These are phyloP conservation scores for Choiromyces venosus DNA, from an alignment of 495 filamentous ascomycete species.

Conservation along the genomic window DNA sequence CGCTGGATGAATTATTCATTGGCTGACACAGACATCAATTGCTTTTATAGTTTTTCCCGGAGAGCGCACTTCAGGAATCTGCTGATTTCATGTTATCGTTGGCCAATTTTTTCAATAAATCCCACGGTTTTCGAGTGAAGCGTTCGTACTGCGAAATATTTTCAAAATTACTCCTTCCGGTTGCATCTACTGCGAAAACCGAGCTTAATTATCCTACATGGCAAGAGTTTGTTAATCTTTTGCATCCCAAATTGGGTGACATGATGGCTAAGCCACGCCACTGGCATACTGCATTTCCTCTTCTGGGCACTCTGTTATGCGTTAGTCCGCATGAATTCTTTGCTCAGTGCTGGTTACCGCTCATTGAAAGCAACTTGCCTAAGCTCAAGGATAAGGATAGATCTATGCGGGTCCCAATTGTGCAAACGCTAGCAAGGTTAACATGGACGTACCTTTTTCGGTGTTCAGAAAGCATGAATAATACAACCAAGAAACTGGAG, in stretches of 20 bases:
- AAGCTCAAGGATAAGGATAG: constrained; percentile 89
- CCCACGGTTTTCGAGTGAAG: constrained; percentile 82
- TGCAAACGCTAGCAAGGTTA: constrained; percentile 86
- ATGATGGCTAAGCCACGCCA: constrained; percentile 87
- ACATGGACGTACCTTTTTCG: constrained; percentile 95
- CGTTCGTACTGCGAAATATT: constrained; percentile 89
- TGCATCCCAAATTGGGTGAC: constrained; percentile 67
- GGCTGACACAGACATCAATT: background rate
- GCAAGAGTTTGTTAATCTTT: constrained; percentile 71
- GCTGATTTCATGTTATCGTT: constrained; percentile 81
- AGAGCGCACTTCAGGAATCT: constrained; percentile 74
- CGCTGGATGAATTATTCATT: background rate
- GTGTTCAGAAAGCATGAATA: constrained; percentile 61
- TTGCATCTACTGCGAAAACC: constrained; percentile 69
- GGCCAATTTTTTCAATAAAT: constrained; percentile 71
- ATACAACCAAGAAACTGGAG: constrained; percentile 71
- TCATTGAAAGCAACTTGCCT: constrained; percentile 67
- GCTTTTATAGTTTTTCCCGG: constrained; percentile 48
- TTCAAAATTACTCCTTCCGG: constrained; percentile 77
- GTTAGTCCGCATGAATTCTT: constrained; percentile 80
- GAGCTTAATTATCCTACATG: constrained; percentile 75
- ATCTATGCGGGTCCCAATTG: constrained; percentile 65
- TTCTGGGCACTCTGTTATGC: constrained; percentile 78
- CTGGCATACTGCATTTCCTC: constrained; percentile 79
- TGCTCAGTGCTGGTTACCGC: constrained; percentile 73